A percentile compares a stretch with the other conserved stretches of the same genome.
Conservation (phyloP, 257 asterid species). For the Solanum peruvianum region DNA sequence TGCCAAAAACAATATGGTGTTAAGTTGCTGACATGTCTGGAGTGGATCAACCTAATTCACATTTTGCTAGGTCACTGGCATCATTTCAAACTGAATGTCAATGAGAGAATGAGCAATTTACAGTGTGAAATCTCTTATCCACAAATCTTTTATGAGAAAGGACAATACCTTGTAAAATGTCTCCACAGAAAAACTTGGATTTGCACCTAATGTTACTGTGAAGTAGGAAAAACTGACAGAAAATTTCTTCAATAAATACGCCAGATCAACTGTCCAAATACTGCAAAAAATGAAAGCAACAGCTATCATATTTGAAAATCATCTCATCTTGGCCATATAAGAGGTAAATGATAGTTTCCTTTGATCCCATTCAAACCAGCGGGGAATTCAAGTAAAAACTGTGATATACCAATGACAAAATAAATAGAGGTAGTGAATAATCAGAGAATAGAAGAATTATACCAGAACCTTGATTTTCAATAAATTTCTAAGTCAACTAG, state of each 20-base stretch:
- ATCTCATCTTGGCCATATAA: not conserved
- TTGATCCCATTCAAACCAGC: not conserved
- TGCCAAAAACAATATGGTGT: not conserved
- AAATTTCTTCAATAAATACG: conserved; percentile 83
- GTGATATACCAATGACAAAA: not conserved
- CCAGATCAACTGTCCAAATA: conserved; percentile 33
- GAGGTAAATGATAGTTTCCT: not conserved
- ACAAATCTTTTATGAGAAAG: not conserved
- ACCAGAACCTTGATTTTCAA: not conserved
- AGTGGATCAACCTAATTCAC: not conserved
- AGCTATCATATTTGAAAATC: not conserved
- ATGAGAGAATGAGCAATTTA: not conserved
- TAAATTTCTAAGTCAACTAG: not conserved
- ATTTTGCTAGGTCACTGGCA: not conserved
- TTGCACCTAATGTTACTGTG: conserved; percentile 92
- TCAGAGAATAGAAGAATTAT: not conserved
- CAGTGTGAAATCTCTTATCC: not conserved
- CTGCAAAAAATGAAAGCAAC: not conserved
- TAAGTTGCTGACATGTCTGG: not conserved
- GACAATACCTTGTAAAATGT: conserved; percentile 35
- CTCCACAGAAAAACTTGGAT: conserved; percentile 86
- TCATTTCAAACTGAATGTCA: not conserved
- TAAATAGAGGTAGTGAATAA: not conserved
- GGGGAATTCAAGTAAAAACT: not conserved
- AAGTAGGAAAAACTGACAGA: conserved; percentile 71